Percentiles rank a stretch among this genome's conserved stretches.
Evolutionary conservation across 768 basidiomycete genomes (phyloP).

Genomic region (Botryobasidium botryosum): DNA sequence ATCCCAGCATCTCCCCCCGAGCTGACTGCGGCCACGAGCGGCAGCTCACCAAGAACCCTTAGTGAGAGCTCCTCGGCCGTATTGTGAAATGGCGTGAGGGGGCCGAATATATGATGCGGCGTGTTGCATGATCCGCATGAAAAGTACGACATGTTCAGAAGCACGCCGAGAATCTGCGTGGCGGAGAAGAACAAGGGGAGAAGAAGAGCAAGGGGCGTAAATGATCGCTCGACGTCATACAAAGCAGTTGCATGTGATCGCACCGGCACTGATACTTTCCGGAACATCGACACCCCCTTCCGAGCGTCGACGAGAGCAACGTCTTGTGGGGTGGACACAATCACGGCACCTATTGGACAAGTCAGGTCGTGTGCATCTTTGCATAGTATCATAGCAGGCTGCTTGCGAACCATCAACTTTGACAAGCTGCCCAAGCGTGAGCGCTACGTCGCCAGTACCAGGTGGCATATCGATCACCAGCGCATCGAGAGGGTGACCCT

Average conservation of each 20-base stretch:
- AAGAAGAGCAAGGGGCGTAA: background rate
- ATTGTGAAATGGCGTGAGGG: constrained; percentile 41
- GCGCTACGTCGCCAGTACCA: constrained; percentile 89
- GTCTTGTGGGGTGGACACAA: constrained; percentile 92
- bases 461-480: constrained; percentile 94
- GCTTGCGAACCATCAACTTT: constrained; percentile 50
- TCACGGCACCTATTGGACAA: constrained; percentile 51
- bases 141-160: constrained; percentile 81
- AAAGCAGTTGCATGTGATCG: constrained; percentile 16
- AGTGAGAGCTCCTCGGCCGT: constrained; percentile 42
- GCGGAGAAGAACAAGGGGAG: background rate
- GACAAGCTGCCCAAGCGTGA: constrained; percentile 80
- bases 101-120: constrained; percentile 52
- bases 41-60: constrained; percentile 61
- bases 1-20: constrained; percentile 50
- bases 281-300: constrained; percentile 86
- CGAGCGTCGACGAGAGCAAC: constrained; percentile 82
- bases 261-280: constrained; percentile 76
- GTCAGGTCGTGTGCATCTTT: background rate
- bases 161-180: constrained; percentile 59
- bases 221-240: background rate
- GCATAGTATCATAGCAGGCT: background rate
- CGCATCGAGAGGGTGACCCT: constrained; percentile 68
- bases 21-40: constrained; percentile 62
- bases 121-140: constrained; percentile 55